phyloP scores from a whole-genome alignment of 2,329 filamentous ascomycete species.

The Aureobasidium melanogenum region DNA sequence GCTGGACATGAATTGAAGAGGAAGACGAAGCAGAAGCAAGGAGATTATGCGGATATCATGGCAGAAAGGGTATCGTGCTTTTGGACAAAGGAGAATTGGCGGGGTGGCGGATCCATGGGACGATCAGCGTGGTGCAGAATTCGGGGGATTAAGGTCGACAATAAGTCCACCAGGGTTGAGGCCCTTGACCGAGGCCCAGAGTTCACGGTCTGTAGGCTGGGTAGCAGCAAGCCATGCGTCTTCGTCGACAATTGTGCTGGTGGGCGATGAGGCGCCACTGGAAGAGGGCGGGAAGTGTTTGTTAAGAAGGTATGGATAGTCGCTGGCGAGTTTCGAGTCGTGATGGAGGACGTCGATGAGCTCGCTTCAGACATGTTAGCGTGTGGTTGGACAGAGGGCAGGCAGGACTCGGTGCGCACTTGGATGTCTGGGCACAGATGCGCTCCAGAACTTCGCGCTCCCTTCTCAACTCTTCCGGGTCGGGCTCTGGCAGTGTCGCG shows the following conservation, averaged over 20 bases:
- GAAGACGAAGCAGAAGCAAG: neutral
- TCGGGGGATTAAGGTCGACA: slow-evolving; percentile 4
- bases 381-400: neutral
- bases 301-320: slow-evolving; percentile 34
- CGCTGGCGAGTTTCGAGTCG: slow-evolving; percentile 29
- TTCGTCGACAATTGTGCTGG: slow-evolving; percentile 3
- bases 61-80: slow-evolving; percentile 11
- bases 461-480: slow-evolving; percentile 40
- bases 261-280: slow-evolving; percentile 4
- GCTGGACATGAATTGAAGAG: neutral
- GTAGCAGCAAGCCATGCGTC: slow-evolving; percentile 24
- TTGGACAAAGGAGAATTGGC: neutral
- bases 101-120: neutral
- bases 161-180: slow-evolving; percentile 21
- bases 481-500: slow-evolving; percentile 31
- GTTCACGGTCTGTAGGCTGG: slow-evolving; percentile 17
- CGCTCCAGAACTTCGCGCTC: slow-evolving; percentile 40
- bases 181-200: slow-evolving; percentile 18
- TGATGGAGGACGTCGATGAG: slow-evolving; percentile 41
- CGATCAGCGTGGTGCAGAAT: neutral
- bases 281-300: slow-evolving; percentile 27
- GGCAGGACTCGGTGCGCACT: slow-evolving; percentile 27
- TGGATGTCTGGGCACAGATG: slow-evolving; percentile 40
- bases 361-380: slow-evolving; percentile 28
- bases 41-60: neutral